These are phyloP conservation scores for Lactarius tabidus DNA, from an alignment of 768 basidiomycete species.

Conservation along the genomic window DNA sequence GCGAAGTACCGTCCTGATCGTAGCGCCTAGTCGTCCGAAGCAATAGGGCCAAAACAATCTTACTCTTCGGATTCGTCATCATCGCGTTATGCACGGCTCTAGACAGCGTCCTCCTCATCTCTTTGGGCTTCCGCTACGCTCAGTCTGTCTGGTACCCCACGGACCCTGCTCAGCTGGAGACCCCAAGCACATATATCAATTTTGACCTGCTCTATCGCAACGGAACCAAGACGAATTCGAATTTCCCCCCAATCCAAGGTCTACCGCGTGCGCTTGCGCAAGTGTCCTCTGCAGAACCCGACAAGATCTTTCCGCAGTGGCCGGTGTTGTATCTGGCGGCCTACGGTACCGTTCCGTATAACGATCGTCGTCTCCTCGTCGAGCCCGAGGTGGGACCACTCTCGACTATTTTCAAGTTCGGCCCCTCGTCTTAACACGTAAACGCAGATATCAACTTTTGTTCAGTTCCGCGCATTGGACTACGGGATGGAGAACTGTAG, in stretches of 20 bases:
- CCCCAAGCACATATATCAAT: slow-evolving; percentile 15
- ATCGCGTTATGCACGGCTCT: neutral
- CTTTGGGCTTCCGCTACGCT: slow-evolving; percentile 12
- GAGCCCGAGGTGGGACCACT: neutral
- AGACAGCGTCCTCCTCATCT: slow-evolving; percentile 4
- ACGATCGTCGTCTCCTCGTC: slow-evolving; percentile 11
- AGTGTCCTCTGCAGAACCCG: slow-evolving; percentile 9
- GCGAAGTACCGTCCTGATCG: neutral
- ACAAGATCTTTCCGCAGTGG: slow-evolving; percentile 11
- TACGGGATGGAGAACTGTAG: slow-evolving; percentile 11
- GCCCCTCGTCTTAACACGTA: neutral
- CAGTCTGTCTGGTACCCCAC: neutral
- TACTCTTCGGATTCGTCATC: neutral
- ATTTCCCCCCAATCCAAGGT: neutral
- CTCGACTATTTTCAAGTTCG: neutral
- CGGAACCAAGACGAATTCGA: slow-evolving; percentile 8
- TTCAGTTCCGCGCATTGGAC: slow-evolving; percentile 12
- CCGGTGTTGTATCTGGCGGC: slow-evolving; percentile 13
- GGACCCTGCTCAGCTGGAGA: neutral
- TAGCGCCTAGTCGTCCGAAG: neutral
- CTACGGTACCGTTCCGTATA: slow-evolving; percentile 9
- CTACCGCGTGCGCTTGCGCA: slow-evolving; percentile 3
- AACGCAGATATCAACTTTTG: slow-evolving; percentile 7
- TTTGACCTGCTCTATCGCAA: slow-evolving; percentile 15
- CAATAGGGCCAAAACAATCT: neutral